Percentiles rank a stretch among this genome's conserved stretches.
phyloP scores from a whole-genome alignment of 306 rosid species.

The Begonia masoniana region DNA sequence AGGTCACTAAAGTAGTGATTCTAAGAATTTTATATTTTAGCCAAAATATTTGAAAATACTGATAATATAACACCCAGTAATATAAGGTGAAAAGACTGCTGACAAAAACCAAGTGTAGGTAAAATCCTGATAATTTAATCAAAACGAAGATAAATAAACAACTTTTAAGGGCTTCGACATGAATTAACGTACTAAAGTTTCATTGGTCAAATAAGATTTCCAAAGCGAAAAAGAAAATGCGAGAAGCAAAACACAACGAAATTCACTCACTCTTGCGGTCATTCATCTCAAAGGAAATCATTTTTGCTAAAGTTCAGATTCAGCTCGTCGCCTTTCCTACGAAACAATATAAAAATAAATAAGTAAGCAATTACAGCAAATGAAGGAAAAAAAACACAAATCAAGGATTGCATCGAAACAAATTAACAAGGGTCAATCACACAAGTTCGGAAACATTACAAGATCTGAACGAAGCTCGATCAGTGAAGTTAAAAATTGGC shows the following conservation, averaged over 20 bases:
- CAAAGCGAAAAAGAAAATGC: neutral
- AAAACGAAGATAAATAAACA: neutral
- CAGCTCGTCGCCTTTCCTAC: slow-evolving; percentile 28
- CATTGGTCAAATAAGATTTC: neutral
- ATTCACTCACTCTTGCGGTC: slow-evolving; percentile 77
- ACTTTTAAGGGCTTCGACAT: neutral
- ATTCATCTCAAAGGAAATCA: slow-evolving; percentile 97
- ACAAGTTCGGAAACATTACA: slow-evolving; percentile 3
- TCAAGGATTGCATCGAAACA: neutral
- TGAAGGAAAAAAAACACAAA: slow-evolving; percentile 1
- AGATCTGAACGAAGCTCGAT: slow-evolving; percentile 8
- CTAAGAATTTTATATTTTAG: too few relatives aligned
- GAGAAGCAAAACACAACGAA: neutral
- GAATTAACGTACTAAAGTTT: neutral
- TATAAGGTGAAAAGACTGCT: too few relatives aligned
- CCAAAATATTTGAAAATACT: too few relatives aligned
- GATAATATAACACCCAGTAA: too few relatives aligned
- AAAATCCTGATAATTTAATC: neutral
- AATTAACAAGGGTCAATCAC: neutral
- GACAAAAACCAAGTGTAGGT: too few relatives aligned
- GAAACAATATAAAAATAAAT: neutral
- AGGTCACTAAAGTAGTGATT: too few relatives aligned
- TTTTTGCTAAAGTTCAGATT: slow-evolving; percentile 24
- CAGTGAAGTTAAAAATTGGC: neutral
- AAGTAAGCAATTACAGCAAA: neutral